Percentiles rank a stretch among this genome's conserved stretches.
Evolutionary conservation across 352 stramenopile species (phyloP).

Genomic region (Globisporangium cylindrosporum): DNA sequence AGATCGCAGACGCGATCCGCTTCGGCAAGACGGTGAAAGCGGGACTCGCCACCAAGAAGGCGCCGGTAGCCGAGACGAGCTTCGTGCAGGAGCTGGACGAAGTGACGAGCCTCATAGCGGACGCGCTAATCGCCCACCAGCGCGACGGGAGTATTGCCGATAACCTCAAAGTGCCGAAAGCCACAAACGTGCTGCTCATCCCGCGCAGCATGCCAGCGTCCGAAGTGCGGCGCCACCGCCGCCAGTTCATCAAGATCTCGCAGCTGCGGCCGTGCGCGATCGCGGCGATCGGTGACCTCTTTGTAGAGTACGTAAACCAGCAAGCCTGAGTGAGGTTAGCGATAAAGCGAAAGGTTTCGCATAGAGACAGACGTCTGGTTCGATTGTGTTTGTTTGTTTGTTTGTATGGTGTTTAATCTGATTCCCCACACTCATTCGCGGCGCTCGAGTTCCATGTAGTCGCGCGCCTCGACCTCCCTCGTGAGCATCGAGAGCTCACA

Average conservation of each 20-base stretch:
- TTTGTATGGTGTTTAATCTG: neutral
- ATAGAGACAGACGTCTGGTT: neutral
- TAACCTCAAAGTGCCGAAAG: slow-evolving; percentile 37
- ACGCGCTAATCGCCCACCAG: slow-evolving; percentile 58
- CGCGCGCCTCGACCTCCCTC: slow-evolving; percentile 53
- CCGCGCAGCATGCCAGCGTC: slow-evolving; percentile 48
- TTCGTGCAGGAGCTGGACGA: slow-evolving; percentile 74
- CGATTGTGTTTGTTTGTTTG: slow-evolving; percentile 3
- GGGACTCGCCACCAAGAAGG: slow-evolving; percentile 59
- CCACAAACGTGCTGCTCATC: slow-evolving; percentile 30
- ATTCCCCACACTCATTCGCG: slow-evolving; percentile 29
- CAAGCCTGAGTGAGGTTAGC: slow-evolving; percentile 33
- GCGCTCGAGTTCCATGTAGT: slow-evolving; percentile 61
- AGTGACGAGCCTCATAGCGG: slow-evolving; percentile 52
- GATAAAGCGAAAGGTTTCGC: neutral
- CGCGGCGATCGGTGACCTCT: slow-evolving; percentile 52
- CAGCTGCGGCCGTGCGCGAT: slow-evolving; percentile 54
- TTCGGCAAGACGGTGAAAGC: slow-evolving; percentile 70
- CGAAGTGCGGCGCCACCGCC: slow-evolving; percentile 66
- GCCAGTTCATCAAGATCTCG: slow-evolving; percentile 83
- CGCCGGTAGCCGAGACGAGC: slow-evolving; percentile 56
- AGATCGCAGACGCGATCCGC: slow-evolving; percentile 54
- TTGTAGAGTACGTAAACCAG: slow-evolving; percentile 78
- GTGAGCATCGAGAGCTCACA: slow-evolving; percentile 66
- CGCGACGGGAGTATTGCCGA: slow-evolving; percentile 61